Evolutionary conservation across 371 early-diverging fungal species (phyloP).

Genomic region (Mortierella sp.): DNA sequence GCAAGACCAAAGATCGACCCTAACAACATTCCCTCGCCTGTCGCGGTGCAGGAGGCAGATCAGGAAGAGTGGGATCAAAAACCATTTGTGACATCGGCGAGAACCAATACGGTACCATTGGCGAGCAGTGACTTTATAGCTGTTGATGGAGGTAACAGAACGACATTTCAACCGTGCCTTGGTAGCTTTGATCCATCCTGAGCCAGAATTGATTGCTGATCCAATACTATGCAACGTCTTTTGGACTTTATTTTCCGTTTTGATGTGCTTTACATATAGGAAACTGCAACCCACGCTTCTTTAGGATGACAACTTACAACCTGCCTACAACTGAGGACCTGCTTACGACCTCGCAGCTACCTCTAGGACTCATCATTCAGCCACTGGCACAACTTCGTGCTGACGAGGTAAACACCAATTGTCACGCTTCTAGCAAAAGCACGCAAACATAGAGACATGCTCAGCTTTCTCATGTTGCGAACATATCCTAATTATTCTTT

Average conservation of each 20-base stretch:
- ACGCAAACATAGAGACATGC: not conserved
- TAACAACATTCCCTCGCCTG: conserved; percentile 92
- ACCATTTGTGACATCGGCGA: conserved; percentile 78
- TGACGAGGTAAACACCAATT: conserved; percentile 64
- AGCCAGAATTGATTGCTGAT: not conserved
- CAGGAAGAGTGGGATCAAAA: conserved; percentile 70
- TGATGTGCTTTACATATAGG: conserved; percentile 56
- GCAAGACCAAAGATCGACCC: conserved; percentile 85
- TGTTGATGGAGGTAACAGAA: conserved; percentile 84
- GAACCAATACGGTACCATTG: conserved; percentile 73
- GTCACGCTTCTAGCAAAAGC: not conserved
- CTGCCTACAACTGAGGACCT: conserved; percentile 86
- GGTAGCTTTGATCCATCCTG: no score
- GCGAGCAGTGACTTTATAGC: conserved; percentile 80
- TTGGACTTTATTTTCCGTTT: no score
- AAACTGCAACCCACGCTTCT: conserved; percentile 91
- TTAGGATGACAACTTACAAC: conserved; percentile 86
- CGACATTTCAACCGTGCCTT: conserved; percentile 54
- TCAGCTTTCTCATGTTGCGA: not conserved
- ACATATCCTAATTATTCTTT: not conserved
- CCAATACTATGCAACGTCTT: not conserved
- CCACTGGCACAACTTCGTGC: conserved; percentile 85
- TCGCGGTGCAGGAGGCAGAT: conserved; percentile 82
- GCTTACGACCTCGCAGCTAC: conserved; percentile 77
- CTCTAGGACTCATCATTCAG: conserved; percentile 89